Evolutionary conservation across 2,329 filamentous ascomycete species (phyloP).

Genomic region (Aaosphaeria arxii): DNA sequence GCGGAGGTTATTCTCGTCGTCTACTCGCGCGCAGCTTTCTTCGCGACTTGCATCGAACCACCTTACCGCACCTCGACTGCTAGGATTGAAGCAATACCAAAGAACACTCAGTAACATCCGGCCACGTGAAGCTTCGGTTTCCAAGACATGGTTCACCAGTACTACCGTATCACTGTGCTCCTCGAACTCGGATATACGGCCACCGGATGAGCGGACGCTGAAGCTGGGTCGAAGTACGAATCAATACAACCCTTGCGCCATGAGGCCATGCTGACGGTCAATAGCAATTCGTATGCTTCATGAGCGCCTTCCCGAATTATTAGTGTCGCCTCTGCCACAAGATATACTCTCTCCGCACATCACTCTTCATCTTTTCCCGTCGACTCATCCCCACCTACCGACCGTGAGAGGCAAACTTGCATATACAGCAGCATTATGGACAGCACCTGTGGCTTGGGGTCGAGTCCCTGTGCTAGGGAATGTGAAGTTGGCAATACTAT

Average conservation of each 20-base stretch:
- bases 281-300: constrained; percentile 60
- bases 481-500: constrained; percentile 80
- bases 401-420: constrained; percentile 87
- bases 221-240: constrained; percentile 60
- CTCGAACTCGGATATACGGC: constrained; percentile 41
- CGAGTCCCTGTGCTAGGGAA: constrained; percentile 87
- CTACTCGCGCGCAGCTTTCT: constrained; percentile 33
- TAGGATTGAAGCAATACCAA: constrained; percentile 31
- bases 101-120: constrained; percentile 30
- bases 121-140: constrained; percentile 27
- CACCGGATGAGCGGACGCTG: constrained; percentile 57
- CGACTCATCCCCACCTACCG: constrained; percentile 83
- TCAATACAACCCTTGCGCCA: not conserved
- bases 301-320: constrained; percentile 58
- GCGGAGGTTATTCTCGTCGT: constrained; percentile 44
- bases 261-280: constrained; percentile 4
- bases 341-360: constrained; percentile 62
- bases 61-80: constrained; percentile 23
- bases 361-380: constrained; percentile 63
- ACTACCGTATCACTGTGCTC: constrained; percentile 26
- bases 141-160: constrained; percentile 45
- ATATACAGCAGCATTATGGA: constrained; percentile 93
- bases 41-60: constrained; percentile 14
- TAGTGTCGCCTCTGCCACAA: constrained; percentile 59
- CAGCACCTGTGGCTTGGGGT: constrained; percentile 93